Evolutionary conservation across 1,284 basidiomycete genomes (phyloP), one percentile per base, ranked within the genome.

Genomic region (Kwoniella shivajii): DNA sequence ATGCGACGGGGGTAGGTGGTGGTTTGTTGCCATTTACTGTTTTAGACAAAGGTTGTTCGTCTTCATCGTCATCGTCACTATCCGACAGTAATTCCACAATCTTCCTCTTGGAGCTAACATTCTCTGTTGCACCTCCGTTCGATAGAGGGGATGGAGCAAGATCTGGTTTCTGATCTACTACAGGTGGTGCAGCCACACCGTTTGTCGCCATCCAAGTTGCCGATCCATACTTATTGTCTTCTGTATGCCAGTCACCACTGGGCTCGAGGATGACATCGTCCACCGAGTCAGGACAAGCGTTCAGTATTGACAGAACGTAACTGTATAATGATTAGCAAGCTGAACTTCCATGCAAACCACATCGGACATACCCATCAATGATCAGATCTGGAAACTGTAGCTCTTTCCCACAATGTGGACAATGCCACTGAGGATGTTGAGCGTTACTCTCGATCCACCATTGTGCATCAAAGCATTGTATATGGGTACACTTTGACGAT

Each of bases 381-480:
- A 95, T 87, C 30, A 99, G 79, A 57, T 97, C 90, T 36, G 89
- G 88, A 11, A 85, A 80, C 61, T 87, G 85, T 54, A 99, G 77
- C 30, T 82, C 80, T 69, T 85, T 87, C 74, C 90, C 90, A 77
- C 96, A 99, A 36, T 93, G 88, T n/a, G 96, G 95, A 75, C 96
- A 99, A 37, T 88, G 77, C 89, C 92, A 99, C 30, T 92, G 93
- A 0, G 96, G 96, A 5, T 94, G 95, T 78, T 92, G 89, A 69
- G 95, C 90, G 85, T 97, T 99, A 73, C 96, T 86, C 22, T 88
- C 88, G 68, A 89, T 92, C 91, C 94, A 99, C 48, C 89, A 92
- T 20, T 84, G 83, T 0, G 94, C 93, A 76, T 99, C 96, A 74
- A 99, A 99, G 77, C 96, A 99, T 70, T 96, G 92, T 2, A 90